Base-by-base conservation (phyloP, 2,329 filamentous ascomycete species). In the Fusarium vanettenii region DNA sequence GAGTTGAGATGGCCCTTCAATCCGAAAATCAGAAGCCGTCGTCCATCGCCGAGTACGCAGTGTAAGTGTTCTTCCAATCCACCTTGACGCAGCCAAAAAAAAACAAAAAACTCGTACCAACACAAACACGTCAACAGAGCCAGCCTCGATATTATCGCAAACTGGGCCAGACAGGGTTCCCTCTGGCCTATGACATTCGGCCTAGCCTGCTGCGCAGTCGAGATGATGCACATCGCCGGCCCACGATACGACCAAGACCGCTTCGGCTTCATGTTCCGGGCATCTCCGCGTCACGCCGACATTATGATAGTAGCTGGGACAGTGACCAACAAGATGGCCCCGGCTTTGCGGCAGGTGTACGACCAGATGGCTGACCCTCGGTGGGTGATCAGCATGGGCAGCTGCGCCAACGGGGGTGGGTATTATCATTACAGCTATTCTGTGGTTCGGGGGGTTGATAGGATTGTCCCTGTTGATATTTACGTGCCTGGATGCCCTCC, bases 271-370 rank as follows among this genome's bases (percentile, higher is more conserved):
- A 97, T 97, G 82, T 97, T 97, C 89, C 92, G 94, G 77, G 94
- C 94, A 67, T 96, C 94, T 16, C 94, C 94, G 1, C 92, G 94
- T 73, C 94, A 97, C 84, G 94, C 94, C 70, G 95, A 97, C 83
- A 93, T 97, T 75, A 97, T 97, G 94, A 96, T 97, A 79, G 95
- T 97, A 25, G 95, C 95, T 27, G 95, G 95, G 69, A 98, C 95
- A 27, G 89, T 98, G 71, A 97, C 94, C 78, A 98, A 98, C 89
- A 98, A 98, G 88, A 98, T 98, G 95, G 95, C 94, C 0, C 94
- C 95, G 2, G 95, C 95, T 37, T 86, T 98, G 80, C 89, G 95
- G 83, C 94, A 97, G 85, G 93, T 97, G 72, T 98, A 98, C 86
- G 95, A 98, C 84, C 95, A 97, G 87, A 97, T 97, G 95, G 94